Evolutionary conservation across 352 stramenopile genomes (phyloP).

Genomic region (Poterioochromonas sp.): DNA sequence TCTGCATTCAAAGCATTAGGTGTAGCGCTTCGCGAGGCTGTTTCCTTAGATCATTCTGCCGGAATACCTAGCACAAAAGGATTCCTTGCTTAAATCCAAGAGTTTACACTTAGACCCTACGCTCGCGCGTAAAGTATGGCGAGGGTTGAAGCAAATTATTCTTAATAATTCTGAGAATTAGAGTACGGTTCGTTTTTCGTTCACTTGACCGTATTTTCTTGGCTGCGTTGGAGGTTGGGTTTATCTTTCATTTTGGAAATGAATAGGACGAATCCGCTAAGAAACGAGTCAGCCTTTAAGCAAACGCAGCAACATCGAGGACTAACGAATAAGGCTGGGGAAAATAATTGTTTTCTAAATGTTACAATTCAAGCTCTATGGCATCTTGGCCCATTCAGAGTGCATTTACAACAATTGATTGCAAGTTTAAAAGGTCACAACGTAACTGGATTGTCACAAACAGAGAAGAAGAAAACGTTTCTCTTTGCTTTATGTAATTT

Average conservation of each 20-base stretch:
- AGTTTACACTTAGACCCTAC: background rate
- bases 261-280: no score
- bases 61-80: constrained; percentile 80
- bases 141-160: no score
- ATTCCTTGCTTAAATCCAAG: constrained; percentile 57
- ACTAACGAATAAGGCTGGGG: background rate
- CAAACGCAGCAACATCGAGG: background rate
- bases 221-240: no score
- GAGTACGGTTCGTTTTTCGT: no score
- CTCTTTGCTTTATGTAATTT: constrained; percentile 11
- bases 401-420: background rate
- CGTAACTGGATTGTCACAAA: no score
- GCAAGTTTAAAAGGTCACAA: no score
- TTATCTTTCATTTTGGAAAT: no score
- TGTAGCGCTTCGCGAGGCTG: constrained; percentile 64
- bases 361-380: constrained; percentile 27
- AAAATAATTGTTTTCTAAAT: constrained; percentile 33
- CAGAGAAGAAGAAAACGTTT: background rate
- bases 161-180: no score
- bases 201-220: no score
- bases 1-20: constrained; percentile 78
- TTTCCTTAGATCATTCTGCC: constrained; percentile 62
- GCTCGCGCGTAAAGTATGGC: background rate
- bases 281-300: background rate
- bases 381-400: constrained; percentile 6